Conservation (phyloP, 169 alveolate genomes). For the Eimeria sp. region DNA sequence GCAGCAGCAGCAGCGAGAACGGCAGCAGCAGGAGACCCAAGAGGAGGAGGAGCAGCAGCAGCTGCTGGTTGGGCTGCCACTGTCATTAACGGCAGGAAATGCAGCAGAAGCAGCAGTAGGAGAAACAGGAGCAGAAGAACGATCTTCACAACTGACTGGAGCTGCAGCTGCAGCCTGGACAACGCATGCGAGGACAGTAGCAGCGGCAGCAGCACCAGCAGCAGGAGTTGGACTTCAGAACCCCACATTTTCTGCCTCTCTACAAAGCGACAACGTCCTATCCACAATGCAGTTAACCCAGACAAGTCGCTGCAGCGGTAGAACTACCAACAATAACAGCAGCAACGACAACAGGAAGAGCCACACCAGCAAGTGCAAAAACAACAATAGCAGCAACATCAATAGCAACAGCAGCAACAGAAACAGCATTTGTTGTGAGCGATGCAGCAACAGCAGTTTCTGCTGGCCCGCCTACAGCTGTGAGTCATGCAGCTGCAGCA, state of each 20-base stretch:
- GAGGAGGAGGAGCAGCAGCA: conserved; percentile 8
- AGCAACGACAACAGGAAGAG: background rate
- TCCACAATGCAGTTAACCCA: background rate
- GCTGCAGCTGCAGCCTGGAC: background rate
- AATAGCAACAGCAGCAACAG: background rate
- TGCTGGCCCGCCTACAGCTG: conserved; percentile 5
- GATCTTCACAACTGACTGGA: background rate
- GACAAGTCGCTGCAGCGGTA: background rate
- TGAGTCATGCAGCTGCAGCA: background rate
- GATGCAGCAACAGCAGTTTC: conserved; percentile 19
- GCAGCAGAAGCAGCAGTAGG: background rate
- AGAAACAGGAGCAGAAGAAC: background rate
- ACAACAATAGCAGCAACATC: conserved; percentile 18
- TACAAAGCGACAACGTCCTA: background rate
- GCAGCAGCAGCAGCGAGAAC: conserved; percentile 27
- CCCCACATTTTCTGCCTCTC: background rate
- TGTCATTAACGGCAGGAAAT: background rate
- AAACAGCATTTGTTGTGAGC: background rate
- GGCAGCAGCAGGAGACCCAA: conserved; percentile 5
- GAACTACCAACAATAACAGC: conserved; percentile 4
- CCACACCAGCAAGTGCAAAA: conserved; percentile 29
- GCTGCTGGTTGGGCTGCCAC: conserved; percentile 31
- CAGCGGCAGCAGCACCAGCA: conserved; percentile 23
- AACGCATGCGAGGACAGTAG: background rate
- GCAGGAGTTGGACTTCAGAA: background rate